Conservation (phyloP, 257 asterid genomes). For the Phtheirospermum japonicum region DNA sequence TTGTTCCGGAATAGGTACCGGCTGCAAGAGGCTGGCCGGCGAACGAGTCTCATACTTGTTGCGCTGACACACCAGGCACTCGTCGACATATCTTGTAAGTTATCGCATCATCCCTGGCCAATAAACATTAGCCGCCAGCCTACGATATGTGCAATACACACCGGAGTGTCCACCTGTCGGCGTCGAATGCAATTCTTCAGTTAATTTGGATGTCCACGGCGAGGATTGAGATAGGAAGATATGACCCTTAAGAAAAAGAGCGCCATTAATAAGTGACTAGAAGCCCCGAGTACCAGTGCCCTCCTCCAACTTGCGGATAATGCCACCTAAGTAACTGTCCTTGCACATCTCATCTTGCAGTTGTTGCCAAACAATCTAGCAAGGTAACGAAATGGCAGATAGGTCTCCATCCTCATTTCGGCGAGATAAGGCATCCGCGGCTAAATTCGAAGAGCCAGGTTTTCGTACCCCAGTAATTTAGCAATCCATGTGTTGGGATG, state of each 20-base stretch:
- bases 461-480: background rate
- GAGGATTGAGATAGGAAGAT: too few relatives aligned
- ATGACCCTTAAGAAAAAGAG: background rate
- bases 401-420: background rate
- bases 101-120: too few relatives aligned
- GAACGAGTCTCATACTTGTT: too few relatives aligned
- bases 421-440: slow-evolving; percentile 16
- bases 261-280: background rate
- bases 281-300: too few relatives aligned
- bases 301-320: background rate
- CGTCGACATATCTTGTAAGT: too few relatives aligned
- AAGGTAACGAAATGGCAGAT: too few relatives aligned
- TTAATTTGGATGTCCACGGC: background rate
- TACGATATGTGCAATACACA: background rate
- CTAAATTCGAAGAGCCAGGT: background rate
- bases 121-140: too few relatives aligned
- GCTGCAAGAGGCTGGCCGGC: background rate
- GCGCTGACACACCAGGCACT: too few relatives aligned
- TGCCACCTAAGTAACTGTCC: background rate
- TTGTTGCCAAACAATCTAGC: background rate
- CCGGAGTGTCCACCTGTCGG: background rate
- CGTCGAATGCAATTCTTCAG: background rate
- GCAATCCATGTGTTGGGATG: slow-evolving; percentile 18
- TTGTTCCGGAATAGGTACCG: background rate
- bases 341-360: too few relatives aligned